Base-by-base conservation (phyloP, 2,329 filamentous ascomycete genomes). In the Xylariaceae sp. region DNA sequence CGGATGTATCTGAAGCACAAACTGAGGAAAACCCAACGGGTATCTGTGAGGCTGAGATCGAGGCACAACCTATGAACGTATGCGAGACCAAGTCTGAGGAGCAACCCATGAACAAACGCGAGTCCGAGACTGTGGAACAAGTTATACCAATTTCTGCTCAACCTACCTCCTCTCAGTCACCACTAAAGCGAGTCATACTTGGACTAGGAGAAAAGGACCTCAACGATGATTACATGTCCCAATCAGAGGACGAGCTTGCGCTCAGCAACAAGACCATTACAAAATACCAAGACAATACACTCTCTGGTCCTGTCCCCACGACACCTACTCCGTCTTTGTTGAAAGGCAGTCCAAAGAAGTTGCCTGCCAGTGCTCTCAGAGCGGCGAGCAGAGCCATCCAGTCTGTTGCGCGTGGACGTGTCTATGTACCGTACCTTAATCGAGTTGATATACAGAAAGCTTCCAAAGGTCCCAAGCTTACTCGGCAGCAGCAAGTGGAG, bases 401-500 rank as follows among this genome's bases (percentile, higher is more conserved):
- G 65, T 73, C 71, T 55, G 74, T 61, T 3, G 76, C 82, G n/a
- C n/a, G n/a, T n/a, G n/a, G n/a, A n/a, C n/a, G n/a, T n/a, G n/a
- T n/a, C n/a, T n/a, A n/a, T n/a, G n/a, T n/a, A n/a, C n/a, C n/a
- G n/a, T n/a, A n/a, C n/a, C n/a, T n/a, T n/a, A n/a, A n/a, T 33
- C 82, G 87, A 65, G 74, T 91, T 4, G 81, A 77, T 56, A 78
- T 80, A 21, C 91, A 89, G 88, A 80, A 81, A 61, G 79, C 87
- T 1, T 78, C 78, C 21, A 89, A 84, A 61, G 85, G 86, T 2
- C 67, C 71, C 5, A 80, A 82, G 61, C 65, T 60, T 65, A 69
- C 66, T 59, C 50, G 65, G 39, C 19, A 65, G 63, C 53, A 65
- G 62, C 29, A 72, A 63, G n/a, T n/a, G n/a, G n/a, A n/a, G n/a